Evolutionary conservation across 2,329 filamentous ascomycete genomes (phyloP).

Genomic region (Cadophora malorum): DNA sequence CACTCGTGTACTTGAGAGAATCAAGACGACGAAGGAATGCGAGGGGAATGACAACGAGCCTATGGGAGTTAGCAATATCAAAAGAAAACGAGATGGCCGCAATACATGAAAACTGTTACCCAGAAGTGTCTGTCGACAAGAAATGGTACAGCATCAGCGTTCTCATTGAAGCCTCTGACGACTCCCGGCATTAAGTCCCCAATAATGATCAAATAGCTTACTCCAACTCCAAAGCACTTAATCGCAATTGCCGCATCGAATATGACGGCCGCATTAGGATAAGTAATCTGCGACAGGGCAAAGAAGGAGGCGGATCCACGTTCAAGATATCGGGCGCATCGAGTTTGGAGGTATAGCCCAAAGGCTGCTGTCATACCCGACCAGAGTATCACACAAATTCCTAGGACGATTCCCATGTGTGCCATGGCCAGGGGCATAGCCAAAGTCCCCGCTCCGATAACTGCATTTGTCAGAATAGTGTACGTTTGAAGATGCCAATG

Average conservation of each 20-base stretch:
- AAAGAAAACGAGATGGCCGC: constrained; percentile 16
- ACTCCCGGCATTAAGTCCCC: constrained; percentile 98
- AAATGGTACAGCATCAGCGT: constrained; percentile 70
- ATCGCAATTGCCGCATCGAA: constrained; percentile 96
- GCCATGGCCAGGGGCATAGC: constrained; percentile 93
- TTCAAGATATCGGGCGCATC: constrained; percentile 92
- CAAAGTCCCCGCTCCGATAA: constrained; percentile 91
- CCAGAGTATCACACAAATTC: constrained; percentile 86
- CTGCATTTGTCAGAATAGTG: constrained; percentile 50
- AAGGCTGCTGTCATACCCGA: constrained; percentile 88
- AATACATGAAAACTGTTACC: constrained; percentile 94
- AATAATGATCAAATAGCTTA: constrained; percentile 98
- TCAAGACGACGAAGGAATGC: constrained; percentile 91
- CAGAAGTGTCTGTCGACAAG: constrained; percentile 92
- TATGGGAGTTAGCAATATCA: constrained; percentile 45
- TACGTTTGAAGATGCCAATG: background rate
- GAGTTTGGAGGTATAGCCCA: constrained; percentile 91
- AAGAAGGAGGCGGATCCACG: constrained; percentile 91
- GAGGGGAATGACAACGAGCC: constrained; percentile 90
- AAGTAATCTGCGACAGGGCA: constrained; percentile 94
- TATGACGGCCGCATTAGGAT: constrained; percentile 92
- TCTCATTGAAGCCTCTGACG: constrained; percentile 76
- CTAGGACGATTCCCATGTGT: constrained; percentile 91
- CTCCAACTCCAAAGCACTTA: constrained; percentile 97
- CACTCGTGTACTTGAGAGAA: constrained; percentile 95